Conservation (phyloP, 176 grass and related monocot genomes). For the Luzula sylvatica region DNA sequence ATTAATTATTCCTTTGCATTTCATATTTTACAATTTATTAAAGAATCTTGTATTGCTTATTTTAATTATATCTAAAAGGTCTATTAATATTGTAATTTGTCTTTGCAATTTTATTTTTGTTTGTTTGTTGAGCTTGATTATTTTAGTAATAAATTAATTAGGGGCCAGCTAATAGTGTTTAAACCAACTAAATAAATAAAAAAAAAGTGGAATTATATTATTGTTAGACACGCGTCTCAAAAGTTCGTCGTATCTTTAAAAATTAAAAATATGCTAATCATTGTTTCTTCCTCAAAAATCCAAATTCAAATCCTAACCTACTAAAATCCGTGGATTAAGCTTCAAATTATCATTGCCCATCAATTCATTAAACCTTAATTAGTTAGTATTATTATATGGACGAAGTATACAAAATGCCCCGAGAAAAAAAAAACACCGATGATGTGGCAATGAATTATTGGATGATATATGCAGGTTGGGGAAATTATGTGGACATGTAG, state of each 20-base stretch:
- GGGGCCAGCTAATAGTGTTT: background rate
- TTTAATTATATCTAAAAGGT: too few species aligned
- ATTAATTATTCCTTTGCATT: too few species aligned
- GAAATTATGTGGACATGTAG: background rate
- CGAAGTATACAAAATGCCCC: background rate
- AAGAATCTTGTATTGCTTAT: too few species aligned
- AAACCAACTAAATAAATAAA: background rate
- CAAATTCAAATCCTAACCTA: conserved; percentile 16
- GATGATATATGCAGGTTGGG: too few species aligned
- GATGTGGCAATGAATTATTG: too few species aligned
- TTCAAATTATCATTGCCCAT: background rate
- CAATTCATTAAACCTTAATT: too few species aligned
- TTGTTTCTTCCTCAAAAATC: background rate
- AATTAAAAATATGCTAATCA: conserved; percentile 4
- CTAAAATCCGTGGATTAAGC: conserved; percentile 11
- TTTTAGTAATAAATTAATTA: too few species aligned
- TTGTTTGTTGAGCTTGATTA: too few species aligned
- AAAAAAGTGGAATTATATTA: background rate
- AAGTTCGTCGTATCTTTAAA: background rate
- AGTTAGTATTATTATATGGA: background rate
- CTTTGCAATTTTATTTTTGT: too few species aligned
- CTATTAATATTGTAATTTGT: too few species aligned
- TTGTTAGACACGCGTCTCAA: background rate
- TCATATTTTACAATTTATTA: too few species aligned
- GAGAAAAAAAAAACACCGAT: background rate